phyloP scores from a whole-genome alignment of 768 basidiomycete species.

The Rhodotorula taiwanensis region DNA sequence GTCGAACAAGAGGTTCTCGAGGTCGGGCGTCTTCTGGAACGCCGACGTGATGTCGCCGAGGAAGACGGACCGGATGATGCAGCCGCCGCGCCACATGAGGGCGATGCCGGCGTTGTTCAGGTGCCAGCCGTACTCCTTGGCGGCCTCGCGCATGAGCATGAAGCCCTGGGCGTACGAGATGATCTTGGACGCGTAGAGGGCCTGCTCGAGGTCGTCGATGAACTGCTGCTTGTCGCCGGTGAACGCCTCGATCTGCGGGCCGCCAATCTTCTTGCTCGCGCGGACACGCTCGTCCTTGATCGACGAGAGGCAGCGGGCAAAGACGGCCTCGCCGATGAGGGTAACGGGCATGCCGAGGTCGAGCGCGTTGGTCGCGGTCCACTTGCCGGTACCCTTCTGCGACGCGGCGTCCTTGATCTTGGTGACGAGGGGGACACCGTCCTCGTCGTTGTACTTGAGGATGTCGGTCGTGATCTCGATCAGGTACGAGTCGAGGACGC shows the following conservation, averaged over 20 bases:
- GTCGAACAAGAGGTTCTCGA: slow-evolving; percentile 90
- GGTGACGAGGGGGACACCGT: slow-evolving; percentile 78
- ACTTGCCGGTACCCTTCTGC: slow-evolving; percentile 99
- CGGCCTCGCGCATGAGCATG: slow-evolving; percentile 98
- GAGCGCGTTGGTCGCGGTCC: slow-evolving; percentile 92
- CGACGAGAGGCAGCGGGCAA: slow-evolving; percentile 93
- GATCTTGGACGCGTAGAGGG: slow-evolving; percentile 97
- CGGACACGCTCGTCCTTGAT: slow-evolving; percentile 93
- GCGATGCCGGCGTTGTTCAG: slow-evolving; percentile 98
- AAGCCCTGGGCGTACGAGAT: slow-evolving; percentile 80
- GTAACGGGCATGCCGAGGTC: slow-evolving; percentile 84
- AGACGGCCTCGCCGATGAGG: slow-evolving; percentile 97
- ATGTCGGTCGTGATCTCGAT: slow-evolving; percentile 95
- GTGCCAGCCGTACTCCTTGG: slow-evolving; percentile 81
- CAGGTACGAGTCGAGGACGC: slow-evolving; percentile 98
- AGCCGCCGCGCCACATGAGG: slow-evolving; percentile 98
- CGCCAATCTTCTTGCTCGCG: slow-evolving; percentile 82
- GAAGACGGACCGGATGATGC: slow-evolving; percentile 99
- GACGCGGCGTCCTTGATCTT: slow-evolving; percentile 96
- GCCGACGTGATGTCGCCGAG: slow-evolving; percentile 84
- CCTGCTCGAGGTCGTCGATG: slow-evolving; percentile 98
- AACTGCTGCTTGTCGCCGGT: slow-evolving; percentile 96
- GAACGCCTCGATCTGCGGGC: slow-evolving; percentile 88
- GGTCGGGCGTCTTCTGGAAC: slow-evolving; percentile 70
- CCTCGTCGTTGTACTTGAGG: slow-evolving; percentile 91